Evolutionary conservation across 257 asterid species (phyloP), one percentile per base, ranked within the genome.

Genomic region (Marsdenia floribunda): DNA sequence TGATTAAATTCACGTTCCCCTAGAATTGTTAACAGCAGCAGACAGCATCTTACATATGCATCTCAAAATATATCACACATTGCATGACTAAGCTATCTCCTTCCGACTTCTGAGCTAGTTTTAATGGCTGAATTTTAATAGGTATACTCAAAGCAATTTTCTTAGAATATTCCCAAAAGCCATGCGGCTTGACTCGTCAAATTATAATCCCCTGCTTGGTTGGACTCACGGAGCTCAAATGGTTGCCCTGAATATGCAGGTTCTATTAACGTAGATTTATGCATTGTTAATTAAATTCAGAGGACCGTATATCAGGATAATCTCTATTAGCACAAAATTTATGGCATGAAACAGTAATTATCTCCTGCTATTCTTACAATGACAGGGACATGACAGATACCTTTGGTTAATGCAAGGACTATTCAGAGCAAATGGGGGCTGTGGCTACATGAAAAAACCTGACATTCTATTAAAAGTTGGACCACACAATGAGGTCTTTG

Each of bases 171-270:
- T 88, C 73, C 97, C 97, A 5, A 92, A 92, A 79, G 85, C 82
- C 37, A 81, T 81, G 47, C 87, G 97, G 74, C 80, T 92, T 1
- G 95, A 92, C 73, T 92, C 97, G 19, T 92, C 97, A 35, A 92
- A 92, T 69, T 92, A 75, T 80, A 90, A 90, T 77, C 97, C 97
- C 52, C 60, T 84, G n/a, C 74, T 85, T 35, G 97, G 96, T 29
- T 92, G 97, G 97, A 78, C 78, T 80, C 88, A 88, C 79, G 97
- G 97, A 66, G 91, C 82, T 73, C 97, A 92, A 70, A 88, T 90
- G 97, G 93, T 91, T 5, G 97, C 97, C 38, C 86, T 91, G 73
- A 91, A 91, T 76, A 91, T 90, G 93, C 97, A 91, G 96, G 97
- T 89, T 19, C 70, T 21, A 15, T 10, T 60, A 60, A 26, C 8